phyloP scores from a whole-genome alignment of 139 green algal genomes.

The Trebouxia sp. region DNA sequence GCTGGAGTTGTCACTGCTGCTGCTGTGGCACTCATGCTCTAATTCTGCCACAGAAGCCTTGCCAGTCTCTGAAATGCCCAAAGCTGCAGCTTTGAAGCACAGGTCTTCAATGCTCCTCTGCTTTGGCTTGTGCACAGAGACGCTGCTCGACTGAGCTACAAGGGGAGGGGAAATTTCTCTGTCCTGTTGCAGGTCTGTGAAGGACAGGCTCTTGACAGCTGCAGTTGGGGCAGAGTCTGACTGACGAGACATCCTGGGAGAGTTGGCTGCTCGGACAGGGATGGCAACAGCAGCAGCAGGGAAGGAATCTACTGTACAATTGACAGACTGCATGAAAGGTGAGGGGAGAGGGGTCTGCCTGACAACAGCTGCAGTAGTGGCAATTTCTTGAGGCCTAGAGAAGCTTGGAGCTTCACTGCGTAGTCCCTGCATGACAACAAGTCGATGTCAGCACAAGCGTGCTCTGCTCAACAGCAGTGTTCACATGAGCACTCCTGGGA shows the following conservation, averaged over 20 bases:
- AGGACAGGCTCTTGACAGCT: neutral
- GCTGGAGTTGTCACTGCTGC: neutral
- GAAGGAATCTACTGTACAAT: neutral
- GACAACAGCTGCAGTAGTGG: neutral
- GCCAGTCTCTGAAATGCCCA: slow-evolving; percentile 9
- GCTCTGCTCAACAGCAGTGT: no score
- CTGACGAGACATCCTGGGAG: neutral
- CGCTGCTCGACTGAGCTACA: neutral
- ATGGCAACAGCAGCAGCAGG: neutral
- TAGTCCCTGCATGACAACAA: neutral
- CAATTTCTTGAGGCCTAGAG: neutral
- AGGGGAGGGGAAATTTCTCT: neutral
- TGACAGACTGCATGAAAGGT: neutral
- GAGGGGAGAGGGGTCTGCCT: neutral
- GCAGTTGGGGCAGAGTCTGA: neutral
- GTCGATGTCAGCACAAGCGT: no score
- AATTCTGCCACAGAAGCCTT: neutral
- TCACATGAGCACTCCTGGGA: no score
- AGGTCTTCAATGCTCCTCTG: neutral
- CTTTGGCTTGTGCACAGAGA: neutral
- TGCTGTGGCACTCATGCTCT: neutral
- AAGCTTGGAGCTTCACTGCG: neutral
- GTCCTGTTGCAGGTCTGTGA: neutral
- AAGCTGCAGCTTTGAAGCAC: slow-evolving; percentile 16
- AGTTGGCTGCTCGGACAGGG: neutral